Evolutionary conservation across 73 alveolate genomes (phyloP).

Genomic region (Blepharisma stoltei): DNA sequence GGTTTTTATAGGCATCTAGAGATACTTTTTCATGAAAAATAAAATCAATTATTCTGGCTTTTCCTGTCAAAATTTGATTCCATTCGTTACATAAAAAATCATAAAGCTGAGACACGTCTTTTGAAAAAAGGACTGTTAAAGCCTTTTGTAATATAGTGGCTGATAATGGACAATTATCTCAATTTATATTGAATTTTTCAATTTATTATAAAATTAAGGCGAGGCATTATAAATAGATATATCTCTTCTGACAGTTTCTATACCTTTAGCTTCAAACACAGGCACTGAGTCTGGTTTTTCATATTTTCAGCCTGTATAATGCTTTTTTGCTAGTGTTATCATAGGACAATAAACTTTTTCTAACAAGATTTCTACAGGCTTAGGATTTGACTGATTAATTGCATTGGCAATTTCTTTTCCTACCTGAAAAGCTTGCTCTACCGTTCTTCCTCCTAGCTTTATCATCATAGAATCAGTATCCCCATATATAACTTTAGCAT

Average conservation of each 20-base stretch:
- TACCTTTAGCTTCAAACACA: slow-evolving; percentile 90
- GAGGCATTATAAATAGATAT: no score
- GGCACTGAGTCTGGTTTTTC: slow-evolving; percentile 77
- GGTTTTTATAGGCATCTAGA: slow-evolving; percentile 68
- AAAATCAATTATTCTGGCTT: slow-evolving; percentile 78
- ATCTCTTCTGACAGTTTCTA: slow-evolving; percentile 93
- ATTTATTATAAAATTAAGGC: no score
- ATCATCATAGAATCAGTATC: slow-evolving; percentile 98
- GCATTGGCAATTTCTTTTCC: slow-evolving; percentile 82
- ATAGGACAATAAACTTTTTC: slow-evolving; percentile 93
- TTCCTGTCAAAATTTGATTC: slow-evolving; percentile 74
- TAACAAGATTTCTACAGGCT: slow-evolving; percentile 93
- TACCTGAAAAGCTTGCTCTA: slow-evolving; percentile 81
- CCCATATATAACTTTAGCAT: slow-evolving; percentile 96
- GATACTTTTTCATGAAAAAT: slow-evolving; percentile 88
- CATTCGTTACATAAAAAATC: slow-evolving; percentile 75
- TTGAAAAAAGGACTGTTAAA: slow-evolving; percentile 76
- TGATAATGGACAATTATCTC: slow-evolving; percentile 75
- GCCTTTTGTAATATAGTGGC: slow-evolving; percentile 81
- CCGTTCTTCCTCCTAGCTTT: slow-evolving; percentile 64
- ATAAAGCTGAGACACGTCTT: slow-evolving; percentile 74
- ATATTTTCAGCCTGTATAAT: slow-evolving; percentile 91
- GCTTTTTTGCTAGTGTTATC: slow-evolving; percentile 83
- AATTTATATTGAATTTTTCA: no score
- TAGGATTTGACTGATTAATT: slow-evolving; percentile 77